A percentile compares a stretch with the other conserved stretches of the same genome.
phyloP scores from a whole-genome alignment of 78 protist genomes.

The slime mould (Dictyostelium discoideum) region DNA sequence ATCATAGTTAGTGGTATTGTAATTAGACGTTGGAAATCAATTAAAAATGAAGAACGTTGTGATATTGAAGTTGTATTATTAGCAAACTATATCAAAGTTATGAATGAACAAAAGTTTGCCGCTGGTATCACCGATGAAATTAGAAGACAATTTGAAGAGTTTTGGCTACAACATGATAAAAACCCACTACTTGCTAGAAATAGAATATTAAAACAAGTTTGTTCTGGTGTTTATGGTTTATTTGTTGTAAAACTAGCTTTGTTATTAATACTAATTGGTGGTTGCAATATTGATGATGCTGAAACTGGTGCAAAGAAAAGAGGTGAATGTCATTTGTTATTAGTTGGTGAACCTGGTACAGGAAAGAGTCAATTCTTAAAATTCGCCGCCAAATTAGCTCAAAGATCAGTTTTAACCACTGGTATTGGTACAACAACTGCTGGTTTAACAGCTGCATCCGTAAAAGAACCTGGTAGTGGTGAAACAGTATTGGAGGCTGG shows the following conservation, averaged over 20 bases:
- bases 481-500: constrained; percentile 98
- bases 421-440: constrained; percentile 92
- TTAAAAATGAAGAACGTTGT: constrained; percentile 61
- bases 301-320: constrained; percentile 80
- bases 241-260: constrained; percentile 93
- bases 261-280: constrained; percentile 93
- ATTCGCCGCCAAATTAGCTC: constrained; percentile 91
- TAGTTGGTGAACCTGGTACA: constrained; percentile 98
- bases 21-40: constrained; percentile 79
- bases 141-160: constrained; percentile 58
- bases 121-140: constrained; percentile 75
- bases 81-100: constrained; percentile 82
- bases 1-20: constrained; percentile 86
- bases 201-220: constrained; percentile 61
- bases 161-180: constrained; percentile 79
- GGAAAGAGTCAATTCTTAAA: constrained; percentile 93
- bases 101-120: constrained; percentile 65
- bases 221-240: constrained; percentile 90
- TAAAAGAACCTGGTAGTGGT: constrained; percentile 80
- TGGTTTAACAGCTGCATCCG: constrained; percentile 72
- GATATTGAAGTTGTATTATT: constrained; percentile 87
- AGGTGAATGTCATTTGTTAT: constrained; percentile 96
- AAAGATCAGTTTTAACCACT: constrained; percentile 96
- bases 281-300: constrained; percentile 68
- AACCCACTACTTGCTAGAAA: constrained; percentile 77